phyloP scores from a whole-genome alignment of 371 early-diverging fungal species.

The Mortierella sp. region DNA sequence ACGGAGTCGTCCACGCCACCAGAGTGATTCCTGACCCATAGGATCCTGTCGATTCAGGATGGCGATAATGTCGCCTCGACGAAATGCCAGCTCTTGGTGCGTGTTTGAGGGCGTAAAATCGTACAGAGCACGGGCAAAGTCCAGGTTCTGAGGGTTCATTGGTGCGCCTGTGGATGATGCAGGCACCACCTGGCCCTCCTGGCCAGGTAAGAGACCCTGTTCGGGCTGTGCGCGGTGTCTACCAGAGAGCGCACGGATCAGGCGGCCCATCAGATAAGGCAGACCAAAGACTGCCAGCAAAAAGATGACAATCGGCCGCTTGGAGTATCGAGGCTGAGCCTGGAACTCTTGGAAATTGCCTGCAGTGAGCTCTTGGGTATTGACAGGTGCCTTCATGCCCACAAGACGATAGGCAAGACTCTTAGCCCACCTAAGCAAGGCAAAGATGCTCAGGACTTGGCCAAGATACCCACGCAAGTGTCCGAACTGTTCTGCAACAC shows the following conservation, averaged over 20 bases:
- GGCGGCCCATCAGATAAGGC: constrained; percentile 89
- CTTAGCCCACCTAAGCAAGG: constrained; percentile 74
- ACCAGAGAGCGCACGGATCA: constrained; percentile 77
- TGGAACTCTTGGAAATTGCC: constrained; percentile 78
- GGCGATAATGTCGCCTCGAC: constrained; percentile 88
- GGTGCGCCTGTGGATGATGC: constrained; percentile 33
- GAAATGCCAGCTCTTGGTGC: constrained; percentile 84
- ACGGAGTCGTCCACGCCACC: constrained; percentile 93
- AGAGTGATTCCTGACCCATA: constrained; percentile 80
- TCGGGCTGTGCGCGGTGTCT: constrained; percentile 28
- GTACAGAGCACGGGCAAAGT: constrained; percentile 89
- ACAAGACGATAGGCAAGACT: constrained; percentile 68
- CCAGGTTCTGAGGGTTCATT: constrained; percentile 73
- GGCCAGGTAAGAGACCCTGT: constrained; percentile 35
- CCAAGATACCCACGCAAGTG: constrained; percentile 85
- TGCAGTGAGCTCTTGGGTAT: constrained; percentile 74
- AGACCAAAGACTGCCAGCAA: constrained; percentile 85
- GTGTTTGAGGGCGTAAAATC: constrained; percentile 81
- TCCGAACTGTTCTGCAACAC: constrained; percentile 96
- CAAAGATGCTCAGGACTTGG: constrained; percentile 79
- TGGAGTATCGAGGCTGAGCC: constrained; percentile 62
- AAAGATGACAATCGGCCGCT: constrained; percentile 84
- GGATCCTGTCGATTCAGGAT: constrained; percentile 84
- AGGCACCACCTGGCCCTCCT: constrained; percentile 58
- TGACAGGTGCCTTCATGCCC: constrained; percentile 75